A percentile compares a stretch with the other conserved stretches of the same genome.
Evolutionary conservation across 2,329 filamentous ascomycete species (phyloP).

Genomic region (Pyrenochaeta sp.): DNA sequence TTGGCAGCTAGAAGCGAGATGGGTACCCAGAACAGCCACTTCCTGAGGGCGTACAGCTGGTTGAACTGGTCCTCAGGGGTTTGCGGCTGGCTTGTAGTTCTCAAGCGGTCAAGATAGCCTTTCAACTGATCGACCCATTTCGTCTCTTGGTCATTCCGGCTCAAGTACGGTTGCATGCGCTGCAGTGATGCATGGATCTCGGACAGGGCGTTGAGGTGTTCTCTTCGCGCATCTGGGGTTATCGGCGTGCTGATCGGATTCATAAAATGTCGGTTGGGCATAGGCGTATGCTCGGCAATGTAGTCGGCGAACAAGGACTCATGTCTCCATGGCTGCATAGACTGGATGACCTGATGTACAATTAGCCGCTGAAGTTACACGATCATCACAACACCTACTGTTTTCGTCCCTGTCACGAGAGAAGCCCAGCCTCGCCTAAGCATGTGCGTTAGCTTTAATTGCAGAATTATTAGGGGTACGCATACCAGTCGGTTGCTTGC

Average conservation of each 20-base stretch:
- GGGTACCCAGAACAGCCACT: constrained; percentile 96
- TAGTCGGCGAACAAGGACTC: constrained; percentile 86
- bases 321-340: constrained; percentile 91
- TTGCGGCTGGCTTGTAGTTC: constrained; percentile 50
- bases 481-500: constrained; percentile 96
- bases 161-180: constrained; percentile 53
- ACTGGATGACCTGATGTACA: constrained; percentile 74
- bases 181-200: constrained; percentile 53
- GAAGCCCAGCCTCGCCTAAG: constrained; percentile 89
- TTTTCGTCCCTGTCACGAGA: constrained; percentile 88
- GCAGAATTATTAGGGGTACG: constrained; percentile 14
- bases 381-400: constrained; percentile 64
- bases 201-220: constrained; percentile 60
- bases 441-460: constrained; percentile 14
- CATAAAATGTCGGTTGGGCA: constrained; percentile 51
- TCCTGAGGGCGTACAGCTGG: constrained; percentile 83
- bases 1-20: constrained; percentile 81
- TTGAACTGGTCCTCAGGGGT: constrained; percentile 84
- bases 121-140: constrained; percentile 59
- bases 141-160: constrained; percentile 54
- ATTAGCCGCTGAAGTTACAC: constrained; percentile 15
- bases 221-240: constrained; percentile 62
- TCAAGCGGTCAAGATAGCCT: constrained; percentile 56
- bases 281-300: constrained; percentile 74
- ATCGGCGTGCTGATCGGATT: constrained; percentile 72